Conservation (phyloP, 805 yeast species). For the Jamesozyma lodderae region DNA sequence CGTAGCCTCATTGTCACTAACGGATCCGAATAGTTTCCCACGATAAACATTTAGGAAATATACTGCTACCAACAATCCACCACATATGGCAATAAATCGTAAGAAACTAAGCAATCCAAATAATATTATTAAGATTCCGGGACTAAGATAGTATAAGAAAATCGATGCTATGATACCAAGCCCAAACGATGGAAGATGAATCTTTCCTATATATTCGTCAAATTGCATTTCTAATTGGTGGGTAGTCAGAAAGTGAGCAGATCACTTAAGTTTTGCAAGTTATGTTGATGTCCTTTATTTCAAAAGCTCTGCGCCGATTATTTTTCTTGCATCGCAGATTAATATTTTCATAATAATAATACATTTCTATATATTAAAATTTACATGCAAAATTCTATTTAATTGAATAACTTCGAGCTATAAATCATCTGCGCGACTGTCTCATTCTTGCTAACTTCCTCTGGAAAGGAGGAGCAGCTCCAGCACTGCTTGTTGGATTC, state of each 20-base stretch:
- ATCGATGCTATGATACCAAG: slow-evolving; percentile 16
- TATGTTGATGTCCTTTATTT: too few species aligned
- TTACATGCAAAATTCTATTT: too few species aligned
- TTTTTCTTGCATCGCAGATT: too few species aligned
- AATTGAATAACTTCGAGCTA: too few species aligned
- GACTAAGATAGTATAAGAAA: slow-evolving; percentile 15
- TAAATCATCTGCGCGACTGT: slow-evolving; percentile 20
- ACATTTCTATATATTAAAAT: too few species aligned
- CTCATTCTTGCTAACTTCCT: slow-evolving; percentile 28
- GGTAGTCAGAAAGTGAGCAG: too few species aligned
- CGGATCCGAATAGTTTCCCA: background rate
- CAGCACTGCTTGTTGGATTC: background rate
- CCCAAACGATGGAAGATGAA: slow-evolving; percentile 21
- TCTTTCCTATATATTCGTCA: slow-evolving; percentile 3
- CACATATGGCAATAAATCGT: slow-evolving; percentile 14
- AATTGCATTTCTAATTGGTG: background rate
- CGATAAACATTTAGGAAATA: slow-evolving; percentile 7
- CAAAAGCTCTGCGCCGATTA: too few species aligned
- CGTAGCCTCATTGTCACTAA: background rate
- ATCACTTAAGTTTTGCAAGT: too few species aligned
- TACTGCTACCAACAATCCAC: slow-evolving; percentile 14
- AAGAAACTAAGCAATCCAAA: slow-evolving; percentile 22
- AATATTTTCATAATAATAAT: too few species aligned
- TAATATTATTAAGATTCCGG: slow-evolving; percentile 15
- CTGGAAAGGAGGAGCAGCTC: slow-evolving; percentile 3